Base-by-base conservation (phyloP, 257 asterid species). In the Paulownia fortunei region DNA sequence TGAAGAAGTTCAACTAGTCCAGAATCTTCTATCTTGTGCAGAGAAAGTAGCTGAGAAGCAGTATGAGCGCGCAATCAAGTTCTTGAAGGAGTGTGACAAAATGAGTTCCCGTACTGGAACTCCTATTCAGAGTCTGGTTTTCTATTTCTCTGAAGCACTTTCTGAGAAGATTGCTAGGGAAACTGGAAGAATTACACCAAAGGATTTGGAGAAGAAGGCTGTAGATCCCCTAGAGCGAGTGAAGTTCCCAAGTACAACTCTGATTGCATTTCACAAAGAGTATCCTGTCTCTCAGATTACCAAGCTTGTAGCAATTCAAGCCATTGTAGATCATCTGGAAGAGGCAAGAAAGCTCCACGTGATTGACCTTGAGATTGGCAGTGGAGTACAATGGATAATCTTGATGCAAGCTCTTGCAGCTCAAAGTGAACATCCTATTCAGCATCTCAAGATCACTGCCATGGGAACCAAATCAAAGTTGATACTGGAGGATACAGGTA, bases 11-110 rank as follows among this genome's bases (percentile, higher is more conserved):
- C 64, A 69, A 34, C 89, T 89, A 3, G 76, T 89, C 60, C 83
- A 80, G 69, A 74, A 78, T 77, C 91, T 87, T 37, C 62, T 89
- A 3, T 58, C 75, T 36, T 83, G 87, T 41, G 93, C 88, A 16
- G 88, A 87, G 78, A 85, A 83, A 82, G 75, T 87, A 21, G 83
- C 85, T 0, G 73, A 83, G 8, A 63, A 59, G 60, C 86, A 83
- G 76, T 82, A 75, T 23, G 81, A 71, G 37, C 56, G 63, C 0
- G 91, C 89, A 0, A 47, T 56, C 1, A 79, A 72, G 63, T 66
- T 80, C 79, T 66, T 73, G 79, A 73, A 65, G 13, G 74, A 21
- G 58, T 73, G 80, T 19, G 81, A 83, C 7, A 56, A 72, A 47
- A 44, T 11, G 3, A 72, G 81, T 23, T 79, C 63, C 10, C 42